Evolutionary conservation across 1,139 yeast genomes (phyloP), one percentile per base, ranked within the genome.

Genomic region (Geotrichum cucujoidarum): DNA sequence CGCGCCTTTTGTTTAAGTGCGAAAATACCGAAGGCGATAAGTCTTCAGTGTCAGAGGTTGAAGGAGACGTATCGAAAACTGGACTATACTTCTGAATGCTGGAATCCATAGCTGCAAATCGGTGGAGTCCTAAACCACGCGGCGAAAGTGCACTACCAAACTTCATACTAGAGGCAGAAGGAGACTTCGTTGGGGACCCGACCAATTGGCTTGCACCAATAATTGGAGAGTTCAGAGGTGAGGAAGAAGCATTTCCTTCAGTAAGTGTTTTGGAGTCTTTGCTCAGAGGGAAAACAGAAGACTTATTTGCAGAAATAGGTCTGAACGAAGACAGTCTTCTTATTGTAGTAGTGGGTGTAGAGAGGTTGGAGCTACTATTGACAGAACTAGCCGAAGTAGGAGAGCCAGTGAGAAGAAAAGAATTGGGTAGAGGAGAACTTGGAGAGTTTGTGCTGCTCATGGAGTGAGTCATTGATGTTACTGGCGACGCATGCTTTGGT

Each of bases 31-130:
- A 70, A 3, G 21, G 18, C 21, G 20, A 30, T 2, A 24, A 20
- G 17, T 81, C 90, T 57, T 83, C 92, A 4, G 75, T 79, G 57
- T 84, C 92, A 1, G 90, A 81, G 37, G 83, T 77, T 2, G 80
- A 75, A 0, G 88, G 83, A 1, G 86, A 80, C 55, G 73, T 69
- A 55, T 81, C 82, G 48, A 62, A 60, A 11, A 60, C 61, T 29
- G 55, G 57, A 43, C 69, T 63, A 14, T 42, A 34, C 37, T 68
- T 40, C 14, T 40, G 43, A 1, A 64, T 54, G 27, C 65, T 51
- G 27, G 68, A 61, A 29, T 55, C 61, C 55, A 54, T 56, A 30
- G 52, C 56, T 6, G 57, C 53, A 25, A 57, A 50, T 2, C 62
- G 55, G n/a, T 60, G 49, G 27, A 22, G 10, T 30, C 36, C 36